Conservation (phyloP, 345 rosid genomes). For the Moringa oleifera region DNA sequence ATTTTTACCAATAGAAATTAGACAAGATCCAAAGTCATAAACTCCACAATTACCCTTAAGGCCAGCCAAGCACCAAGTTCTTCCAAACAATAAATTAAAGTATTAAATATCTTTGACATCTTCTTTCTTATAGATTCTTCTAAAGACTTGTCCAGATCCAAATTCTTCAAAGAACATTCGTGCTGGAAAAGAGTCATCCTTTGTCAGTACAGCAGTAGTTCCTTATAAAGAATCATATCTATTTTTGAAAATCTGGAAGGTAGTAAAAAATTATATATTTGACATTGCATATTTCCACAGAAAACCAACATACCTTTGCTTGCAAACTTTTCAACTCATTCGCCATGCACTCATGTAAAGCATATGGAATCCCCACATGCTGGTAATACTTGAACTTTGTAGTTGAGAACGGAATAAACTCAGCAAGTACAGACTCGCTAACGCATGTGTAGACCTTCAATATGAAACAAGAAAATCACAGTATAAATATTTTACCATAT, state of each 20-base stretch:
- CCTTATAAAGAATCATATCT: neutral
- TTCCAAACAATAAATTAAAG: conserved; percentile 51
- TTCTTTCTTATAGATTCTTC: conserved; percentile 34
- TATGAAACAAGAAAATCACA: conserved; percentile 1
- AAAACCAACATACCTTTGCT: conserved; percentile 38
- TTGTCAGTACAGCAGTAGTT: neutral
- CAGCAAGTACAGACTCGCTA: conserved; percentile 53
- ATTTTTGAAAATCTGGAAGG: neutral
- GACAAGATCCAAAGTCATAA: neutral
- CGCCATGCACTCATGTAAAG: conserved; percentile 15
- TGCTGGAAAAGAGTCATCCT: conserved; percentile 39
- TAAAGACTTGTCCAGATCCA: conserved; percentile 32
- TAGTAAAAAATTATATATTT: neutral
- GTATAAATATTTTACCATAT: too few species aligned
- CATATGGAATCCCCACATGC: conserved; percentile 24
- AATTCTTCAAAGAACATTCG: conserved; percentile 25
- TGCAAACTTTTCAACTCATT: conserved; percentile 28
- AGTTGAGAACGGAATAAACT: conserved; percentile 54
- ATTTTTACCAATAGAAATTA: neutral
- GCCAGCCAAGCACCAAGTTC: conserved; percentile 83
- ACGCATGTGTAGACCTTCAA: conserved; percentile 70
- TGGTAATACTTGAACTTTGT: conserved; percentile 50
- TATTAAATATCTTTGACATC: conserved; percentile 33
- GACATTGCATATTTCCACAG: neutral
- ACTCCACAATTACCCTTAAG: conserved; percentile 47